phyloP scores from a whole-genome alignment of 768 basidiomycete species.

The Tephrocybe sp. region DNA sequence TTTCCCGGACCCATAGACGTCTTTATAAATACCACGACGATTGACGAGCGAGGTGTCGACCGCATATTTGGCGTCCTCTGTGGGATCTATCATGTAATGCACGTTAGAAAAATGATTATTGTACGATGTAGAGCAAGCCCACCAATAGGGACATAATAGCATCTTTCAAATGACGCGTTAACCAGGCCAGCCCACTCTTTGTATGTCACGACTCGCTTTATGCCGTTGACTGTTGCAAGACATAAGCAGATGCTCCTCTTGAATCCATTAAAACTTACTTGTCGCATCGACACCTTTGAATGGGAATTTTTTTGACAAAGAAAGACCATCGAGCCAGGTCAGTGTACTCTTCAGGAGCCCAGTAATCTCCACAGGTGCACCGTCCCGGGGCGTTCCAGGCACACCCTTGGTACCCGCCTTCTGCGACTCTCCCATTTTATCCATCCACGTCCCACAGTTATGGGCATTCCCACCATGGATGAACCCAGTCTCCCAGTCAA shows the following conservation, averaged over 20 bases:
- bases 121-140: slow-evolving; percentile 19
- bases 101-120: slow-evolving; percentile 3
- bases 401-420: slow-evolving; percentile 92
- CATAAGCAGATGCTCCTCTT: not conserved
- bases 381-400: slow-evolving; percentile 96
- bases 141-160: slow-evolving; percentile 88
- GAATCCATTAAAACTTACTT: slow-evolving; percentile 45
- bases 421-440: slow-evolving; percentile 94
- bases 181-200: slow-evolving; percentile 87
- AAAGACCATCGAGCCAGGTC: slow-evolving; percentile 79
- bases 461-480: slow-evolving; percentile 80
- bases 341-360: slow-evolving; percentile 92
- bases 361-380: slow-evolving; percentile 93
- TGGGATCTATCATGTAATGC: slow-evolving; percentile 46
- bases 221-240: slow-evolving; percentile 59
- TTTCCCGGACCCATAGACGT: slow-evolving; percentile 86
- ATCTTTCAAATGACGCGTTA: slow-evolving; percentile 83
- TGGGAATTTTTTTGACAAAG: slow-evolving; percentile 68
- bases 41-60: slow-evolving; percentile 72
- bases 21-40: slow-evolving; percentile 97
- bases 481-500: slow-evolving; percentile 96
- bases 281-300: slow-evolving; percentile 84
- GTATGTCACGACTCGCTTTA: slow-evolving; percentile 73
- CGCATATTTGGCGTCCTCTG: slow-evolving; percentile 67
- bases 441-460: slow-evolving; percentile 98